These are phyloP conservation scores for Coemansia sp. DNA, from an alignment of 192 early-diverging fungal species.

Conservation along the genomic window DNA sequence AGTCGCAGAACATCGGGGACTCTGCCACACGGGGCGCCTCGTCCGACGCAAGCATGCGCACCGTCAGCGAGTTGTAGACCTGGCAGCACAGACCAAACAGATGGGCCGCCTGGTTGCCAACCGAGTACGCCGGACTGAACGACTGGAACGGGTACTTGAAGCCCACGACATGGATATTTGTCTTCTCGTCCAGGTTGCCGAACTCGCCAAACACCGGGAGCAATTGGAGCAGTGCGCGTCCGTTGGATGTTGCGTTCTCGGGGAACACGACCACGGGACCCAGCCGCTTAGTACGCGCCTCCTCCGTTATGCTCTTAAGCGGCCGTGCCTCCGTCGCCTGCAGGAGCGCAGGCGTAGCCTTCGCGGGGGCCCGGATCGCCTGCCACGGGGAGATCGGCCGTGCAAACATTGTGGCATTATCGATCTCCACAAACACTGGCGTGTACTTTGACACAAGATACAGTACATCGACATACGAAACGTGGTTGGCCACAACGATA, in stretches of 20 bases:
- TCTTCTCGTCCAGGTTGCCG: slow-evolving; percentile 59
- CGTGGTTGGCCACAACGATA: slow-evolving; percentile 78
- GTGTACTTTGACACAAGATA: slow-evolving; percentile 68
- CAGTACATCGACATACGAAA: slow-evolving; percentile 80
- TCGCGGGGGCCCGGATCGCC: slow-evolving; percentile 34
- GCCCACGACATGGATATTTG: slow-evolving; percentile 60
- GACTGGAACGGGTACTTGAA: slow-evolving; percentile 37
- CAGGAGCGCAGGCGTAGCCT: slow-evolving; percentile 36
- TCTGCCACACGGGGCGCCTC: slow-evolving; percentile 61
- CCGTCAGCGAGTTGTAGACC: slow-evolving; percentile 48
- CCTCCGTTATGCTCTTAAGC: slow-evolving; percentile 29
- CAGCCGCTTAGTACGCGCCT: slow-evolving; percentile 18
- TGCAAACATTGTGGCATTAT: slow-evolving; percentile 36
- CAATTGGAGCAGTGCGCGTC: slow-evolving; percentile 79
- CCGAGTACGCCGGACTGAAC: slow-evolving; percentile 44
- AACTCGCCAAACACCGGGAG: slow-evolving; percentile 68
- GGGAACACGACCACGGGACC: slow-evolving; percentile 52
- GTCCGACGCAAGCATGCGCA: slow-evolving; percentile 58
- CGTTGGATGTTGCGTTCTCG: slow-evolving; percentile 78
- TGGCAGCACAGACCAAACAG: slow-evolving; percentile 64
- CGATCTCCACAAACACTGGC: slow-evolving; percentile 55
- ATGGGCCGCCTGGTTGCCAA: slow-evolving; percentile 60
- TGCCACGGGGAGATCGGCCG: slow-evolving; percentile 30
- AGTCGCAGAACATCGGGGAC: slow-evolving; percentile 56
- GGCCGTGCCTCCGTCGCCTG: slow-evolving; percentile 31